phyloP scores from a whole-genome alignment of 805 yeast species.

The Schwanniomyces pseudopolymorphus region DNA sequence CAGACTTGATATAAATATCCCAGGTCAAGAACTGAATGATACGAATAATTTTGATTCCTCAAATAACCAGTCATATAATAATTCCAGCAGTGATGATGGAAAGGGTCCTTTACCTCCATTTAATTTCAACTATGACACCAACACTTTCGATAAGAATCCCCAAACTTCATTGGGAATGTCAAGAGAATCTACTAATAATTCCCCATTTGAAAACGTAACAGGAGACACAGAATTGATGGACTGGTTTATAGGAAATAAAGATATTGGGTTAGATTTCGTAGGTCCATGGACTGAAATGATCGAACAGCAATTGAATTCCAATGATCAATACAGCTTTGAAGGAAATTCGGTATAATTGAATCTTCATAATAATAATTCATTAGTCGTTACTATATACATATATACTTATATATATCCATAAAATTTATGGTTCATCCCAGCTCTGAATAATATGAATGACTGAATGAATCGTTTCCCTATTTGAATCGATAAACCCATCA shows the following conservation, averaged over 20 bases:
- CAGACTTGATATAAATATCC: neutral
- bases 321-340: conserved; percentile 20
- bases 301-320: conserved; percentile 56
- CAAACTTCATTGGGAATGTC: conserved; percentile 7
- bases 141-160: conserved; percentile 3
- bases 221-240: conserved; percentile 46
- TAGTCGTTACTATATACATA: neutral
- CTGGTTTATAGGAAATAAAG: conserved; percentile 40
- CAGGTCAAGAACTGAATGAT: neutral
- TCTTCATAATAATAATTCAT: neutral
- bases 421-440: conserved; percentile 17
- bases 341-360: neutral
- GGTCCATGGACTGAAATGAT: conserved; percentile 82
- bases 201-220: conserved; percentile 19
- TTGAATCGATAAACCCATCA: neutral
- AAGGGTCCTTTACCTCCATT: neutral
- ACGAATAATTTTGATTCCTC: neutral
- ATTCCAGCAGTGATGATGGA: neutral
- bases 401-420: neutral
- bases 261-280: conserved; percentile 46
- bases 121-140: conserved; percentile 1
- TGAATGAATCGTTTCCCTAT: conserved; percentile 9
- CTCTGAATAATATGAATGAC: conserved; percentile 26
- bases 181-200: conserved; percentile 9
- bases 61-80: neutral